A percentile compares a stretch with the other conserved stretches of the same genome.
Conservation (phyloP, 2,329 filamentous ascomycete species). For the Aspergillus tubingensis region DNA sequence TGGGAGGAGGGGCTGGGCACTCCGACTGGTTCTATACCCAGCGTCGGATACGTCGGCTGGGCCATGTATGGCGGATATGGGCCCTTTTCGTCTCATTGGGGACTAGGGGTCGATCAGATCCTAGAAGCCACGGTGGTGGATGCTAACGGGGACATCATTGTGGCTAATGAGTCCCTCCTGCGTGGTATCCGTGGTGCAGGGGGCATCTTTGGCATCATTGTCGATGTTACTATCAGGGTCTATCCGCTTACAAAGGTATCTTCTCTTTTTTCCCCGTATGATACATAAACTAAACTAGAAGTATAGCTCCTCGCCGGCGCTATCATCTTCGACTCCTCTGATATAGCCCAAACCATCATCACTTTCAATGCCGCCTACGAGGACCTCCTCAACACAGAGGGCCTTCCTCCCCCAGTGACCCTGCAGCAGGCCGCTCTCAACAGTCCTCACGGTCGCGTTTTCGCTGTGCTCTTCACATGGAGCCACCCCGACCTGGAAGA, state of each 20-base stretch:
- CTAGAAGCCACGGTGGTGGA: slow-evolving; percentile 25
- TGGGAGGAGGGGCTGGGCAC: slow-evolving; percentile 15
- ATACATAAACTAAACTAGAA: no score
- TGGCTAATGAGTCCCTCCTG: slow-evolving; percentile 17
- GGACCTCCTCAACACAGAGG: slow-evolving; percentile 13
- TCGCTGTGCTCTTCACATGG: slow-evolving; percentile 18
- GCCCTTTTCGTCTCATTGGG: slow-evolving; percentile 27
- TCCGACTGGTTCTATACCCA: slow-evolving; percentile 13
- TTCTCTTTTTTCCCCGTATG: background rate
- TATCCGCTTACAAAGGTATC: slow-evolving; percentile 18
- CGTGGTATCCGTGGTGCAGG: slow-evolving; percentile 22
- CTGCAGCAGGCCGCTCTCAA: slow-evolving; percentile 20
- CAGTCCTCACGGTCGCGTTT: slow-evolving; percentile 14
- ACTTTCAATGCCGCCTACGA: slow-evolving; percentile 18
- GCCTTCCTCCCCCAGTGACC: slow-evolving; percentile 11
- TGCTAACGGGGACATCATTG: slow-evolving; percentile 13
- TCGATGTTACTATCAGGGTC: slow-evolving; percentile 21
- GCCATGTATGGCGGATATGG: slow-evolving; percentile 41
- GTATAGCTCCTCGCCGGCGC: slow-evolving; percentile 21
- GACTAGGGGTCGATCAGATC: slow-evolving; percentile 44
- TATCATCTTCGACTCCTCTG: slow-evolving; percentile 18
- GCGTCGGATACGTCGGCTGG: slow-evolving; percentile 42
- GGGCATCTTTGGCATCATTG: slow-evolving; percentile 22
- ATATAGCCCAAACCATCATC: slow-evolving; percentile 11
- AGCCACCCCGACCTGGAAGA: slow-evolving; percentile 10